Evolutionary conservation across 1,284 basidiomycete species (phyloP).

Genomic region (Erythrobasidium hasegawianum): DNA sequence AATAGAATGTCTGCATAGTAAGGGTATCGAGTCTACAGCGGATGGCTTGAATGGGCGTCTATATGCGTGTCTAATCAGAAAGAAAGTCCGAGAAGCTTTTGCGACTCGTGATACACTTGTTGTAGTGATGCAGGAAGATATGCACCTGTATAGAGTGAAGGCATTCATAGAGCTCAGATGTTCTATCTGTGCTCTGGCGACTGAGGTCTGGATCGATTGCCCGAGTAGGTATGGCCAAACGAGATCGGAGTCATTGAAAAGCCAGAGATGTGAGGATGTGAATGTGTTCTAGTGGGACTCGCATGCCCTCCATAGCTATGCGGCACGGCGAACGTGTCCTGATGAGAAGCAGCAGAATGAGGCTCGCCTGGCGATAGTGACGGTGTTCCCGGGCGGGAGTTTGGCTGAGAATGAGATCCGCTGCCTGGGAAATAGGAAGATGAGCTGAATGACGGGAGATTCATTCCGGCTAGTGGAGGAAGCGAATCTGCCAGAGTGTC

Average conservation of each 20-base stretch:
- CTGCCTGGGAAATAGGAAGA: constrained; percentile 7
- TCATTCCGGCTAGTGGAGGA: background rate
- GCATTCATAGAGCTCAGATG: no score
- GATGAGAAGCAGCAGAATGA: background rate
- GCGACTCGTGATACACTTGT: no score
- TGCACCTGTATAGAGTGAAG: no score
- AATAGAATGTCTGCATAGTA: no score
- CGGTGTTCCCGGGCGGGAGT: background rate
- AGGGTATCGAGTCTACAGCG: no score
- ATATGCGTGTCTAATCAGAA: no score
- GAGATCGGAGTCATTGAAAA: constrained; percentile 34
- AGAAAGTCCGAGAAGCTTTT: no score
- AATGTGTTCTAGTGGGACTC: constrained; percentile 7
- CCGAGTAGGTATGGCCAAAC: constrained; percentile 31
- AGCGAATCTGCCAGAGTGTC: background rate
- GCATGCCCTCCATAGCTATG: background rate
- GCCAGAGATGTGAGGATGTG: constrained; percentile 18
- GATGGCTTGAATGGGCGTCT: no score
- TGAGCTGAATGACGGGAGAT: background rate
- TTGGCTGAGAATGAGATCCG: background rate
- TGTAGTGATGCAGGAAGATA: no score
- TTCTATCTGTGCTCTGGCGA: constrained; percentile 14
- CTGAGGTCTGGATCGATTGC: constrained; percentile 6
- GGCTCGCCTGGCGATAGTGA: background rate
- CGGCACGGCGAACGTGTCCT: constrained; percentile 26